phyloP scores from a whole-genome alignment of 1,284 basidiomycete species.

The Cutaneotrichosporon cavernicola region DNA sequence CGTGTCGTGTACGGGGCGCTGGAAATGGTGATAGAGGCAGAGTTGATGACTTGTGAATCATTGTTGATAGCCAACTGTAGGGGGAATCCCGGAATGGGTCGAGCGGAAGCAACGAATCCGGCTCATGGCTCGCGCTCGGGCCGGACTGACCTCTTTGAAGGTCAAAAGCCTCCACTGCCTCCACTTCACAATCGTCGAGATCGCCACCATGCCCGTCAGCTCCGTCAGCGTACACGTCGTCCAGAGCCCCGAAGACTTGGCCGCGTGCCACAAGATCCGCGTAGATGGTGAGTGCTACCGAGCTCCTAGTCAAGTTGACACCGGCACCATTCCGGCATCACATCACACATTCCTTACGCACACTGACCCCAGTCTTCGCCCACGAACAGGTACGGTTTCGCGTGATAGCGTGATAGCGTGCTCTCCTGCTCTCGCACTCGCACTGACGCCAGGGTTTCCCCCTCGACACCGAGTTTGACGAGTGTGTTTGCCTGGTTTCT shows the following conservation, averaged over 20 bases:
- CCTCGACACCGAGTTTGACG: constrained; percentile 44
- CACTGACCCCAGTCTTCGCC: constrained; percentile 41
- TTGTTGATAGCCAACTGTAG: no score
- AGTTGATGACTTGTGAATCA: background rate
- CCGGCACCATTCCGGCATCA: background rate
- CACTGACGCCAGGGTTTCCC: constrained; percentile 38
- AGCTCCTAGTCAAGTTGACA: no score
- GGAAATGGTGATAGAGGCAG: background rate
- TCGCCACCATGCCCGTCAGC: background rate
- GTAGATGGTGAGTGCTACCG: constrained; percentile 44
- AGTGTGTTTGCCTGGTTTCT: constrained; percentile 27
- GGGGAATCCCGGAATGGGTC: background rate
- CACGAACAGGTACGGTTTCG: constrained; percentile 46
- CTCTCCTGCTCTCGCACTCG: background rate
- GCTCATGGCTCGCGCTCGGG: no score
- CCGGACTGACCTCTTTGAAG: background rate
- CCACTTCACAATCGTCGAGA: background rate
- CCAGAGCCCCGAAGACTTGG: constrained; percentile 37
- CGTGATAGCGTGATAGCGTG: background rate
- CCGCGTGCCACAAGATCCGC: constrained; percentile 47
- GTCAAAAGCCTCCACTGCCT: background rate
- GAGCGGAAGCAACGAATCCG: background rate
- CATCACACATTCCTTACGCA: background rate
- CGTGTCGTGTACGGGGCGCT: no score
- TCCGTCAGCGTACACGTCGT: constrained; percentile 35